phyloP scores from a whole-genome alignment of 2,329 filamentous ascomycete genomes.

The Aspergillus puulaauensis region DNA sequence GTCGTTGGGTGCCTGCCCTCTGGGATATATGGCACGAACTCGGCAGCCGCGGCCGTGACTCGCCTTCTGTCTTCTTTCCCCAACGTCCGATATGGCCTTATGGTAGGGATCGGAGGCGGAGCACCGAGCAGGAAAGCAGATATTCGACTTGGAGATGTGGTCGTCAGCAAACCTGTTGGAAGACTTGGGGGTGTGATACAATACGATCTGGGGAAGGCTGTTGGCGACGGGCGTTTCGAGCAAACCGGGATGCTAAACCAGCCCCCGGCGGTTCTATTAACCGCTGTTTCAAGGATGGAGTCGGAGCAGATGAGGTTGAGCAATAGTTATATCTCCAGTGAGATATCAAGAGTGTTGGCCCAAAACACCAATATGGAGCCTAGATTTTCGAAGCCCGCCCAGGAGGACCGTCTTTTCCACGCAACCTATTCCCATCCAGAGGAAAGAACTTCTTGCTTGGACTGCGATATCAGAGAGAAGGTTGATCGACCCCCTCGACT shows the following conservation, averaged over 20 bases:
- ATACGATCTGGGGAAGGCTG: neutral
- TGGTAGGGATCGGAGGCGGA: too few species aligned
- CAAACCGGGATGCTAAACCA: neutral
- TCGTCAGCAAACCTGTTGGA: neutral
- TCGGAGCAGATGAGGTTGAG: neutral
- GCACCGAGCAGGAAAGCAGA: fast-evolving
- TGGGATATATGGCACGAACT: too few species aligned
- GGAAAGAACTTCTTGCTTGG: neutral
- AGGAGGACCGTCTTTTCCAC: neutral
- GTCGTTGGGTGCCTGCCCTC: too few species aligned
- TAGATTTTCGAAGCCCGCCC: neutral
- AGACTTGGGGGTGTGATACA: neutral
- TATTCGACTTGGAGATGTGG: neutral
- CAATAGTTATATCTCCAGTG: neutral
- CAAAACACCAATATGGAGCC: neutral
- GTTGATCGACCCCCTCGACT: neutral
- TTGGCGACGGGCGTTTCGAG: neutral
- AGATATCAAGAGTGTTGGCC: neutral
- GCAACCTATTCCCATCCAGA: neutral
- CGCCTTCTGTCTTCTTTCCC: too few species aligned
- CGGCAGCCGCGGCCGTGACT: too few species aligned
- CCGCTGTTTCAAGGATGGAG: neutral
- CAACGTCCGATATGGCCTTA: too few species aligned
- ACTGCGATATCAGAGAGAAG: neutral
- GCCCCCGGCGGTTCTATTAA: neutral